These are phyloP conservation scores for Daldinia loculata DNA, from an alignment of 495 filamentous ascomycete species.

Conservation along the genomic window DNA sequence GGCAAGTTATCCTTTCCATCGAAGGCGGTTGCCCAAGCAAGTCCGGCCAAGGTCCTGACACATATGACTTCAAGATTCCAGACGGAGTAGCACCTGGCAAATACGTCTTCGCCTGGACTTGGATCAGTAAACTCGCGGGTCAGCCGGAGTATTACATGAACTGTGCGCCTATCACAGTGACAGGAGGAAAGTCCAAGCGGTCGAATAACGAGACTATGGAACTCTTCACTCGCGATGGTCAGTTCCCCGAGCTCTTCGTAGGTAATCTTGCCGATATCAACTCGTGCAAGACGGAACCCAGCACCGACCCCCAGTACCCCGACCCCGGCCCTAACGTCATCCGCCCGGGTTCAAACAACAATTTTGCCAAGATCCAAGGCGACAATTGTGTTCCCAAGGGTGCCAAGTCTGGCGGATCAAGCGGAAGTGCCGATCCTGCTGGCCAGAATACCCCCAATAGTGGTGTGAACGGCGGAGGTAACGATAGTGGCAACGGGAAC, in stretches of 20 bases:
- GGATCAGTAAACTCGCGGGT: conserved; percentile 34
- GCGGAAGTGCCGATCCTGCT: conserved; percentile 8
- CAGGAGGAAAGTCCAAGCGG: conserved; percentile 24
- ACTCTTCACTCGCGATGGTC: conserved; percentile 53
- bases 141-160: conserved; percentile 64
- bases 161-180: conserved; percentile 39
- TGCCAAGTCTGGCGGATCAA: conserved; percentile 32
- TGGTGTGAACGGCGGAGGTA: not conserved
- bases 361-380: conserved; percentile 29
- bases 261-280: conserved; percentile 69
- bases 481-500: not conserved
- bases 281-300: conserved; percentile 62
- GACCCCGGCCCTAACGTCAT: conserved; percentile 65
- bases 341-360: conserved; percentile 39
- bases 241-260: conserved; percentile 82
- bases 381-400: conserved; percentile 39
- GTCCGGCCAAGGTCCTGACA: conserved; percentile 51
- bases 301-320: conserved; percentile 60
- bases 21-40: conserved; percentile 79
- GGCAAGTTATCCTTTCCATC: conserved; percentile 84
- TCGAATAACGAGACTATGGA: conserved; percentile 53
- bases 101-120: conserved; percentile 75
- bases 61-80: conserved; percentile 67
- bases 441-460: not conserved
- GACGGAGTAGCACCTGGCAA: conserved; percentile 64